Conservation (phyloP, 208 protist genomes). For the Balamuthia mandrillaris region DNA sequence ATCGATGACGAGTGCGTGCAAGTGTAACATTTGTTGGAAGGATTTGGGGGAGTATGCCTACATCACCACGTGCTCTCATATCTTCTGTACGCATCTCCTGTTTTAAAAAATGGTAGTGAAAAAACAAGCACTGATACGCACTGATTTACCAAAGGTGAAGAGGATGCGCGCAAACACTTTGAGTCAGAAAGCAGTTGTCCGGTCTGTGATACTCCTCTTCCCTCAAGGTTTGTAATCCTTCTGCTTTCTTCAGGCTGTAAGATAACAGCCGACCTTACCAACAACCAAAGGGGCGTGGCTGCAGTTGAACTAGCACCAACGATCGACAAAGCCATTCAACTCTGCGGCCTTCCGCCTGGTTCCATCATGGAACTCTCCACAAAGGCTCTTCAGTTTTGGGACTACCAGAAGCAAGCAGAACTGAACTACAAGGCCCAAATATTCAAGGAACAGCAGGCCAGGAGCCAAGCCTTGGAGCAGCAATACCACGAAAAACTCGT, state of each 20-base stretch:
- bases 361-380: constrained; percentile 8
- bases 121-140: no score
- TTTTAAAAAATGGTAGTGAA: no score
- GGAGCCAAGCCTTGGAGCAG: background rate
- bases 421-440: background rate
- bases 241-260: background rate
- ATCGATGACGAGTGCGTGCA: background rate
- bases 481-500: constrained; percentile 25
- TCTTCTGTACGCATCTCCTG: background rate
- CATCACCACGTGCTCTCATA: constrained; percentile 26
- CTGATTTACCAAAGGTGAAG: background rate
- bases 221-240: background rate
- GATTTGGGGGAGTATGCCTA: constrained; percentile 29
- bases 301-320: constrained; percentile 1
- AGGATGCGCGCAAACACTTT: constrained; percentile 8
- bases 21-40: constrained; percentile 28
- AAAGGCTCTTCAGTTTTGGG: constrained; percentile 33
- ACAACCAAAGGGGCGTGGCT: background rate
- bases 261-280: background rate
- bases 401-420: constrained; percentile 38
- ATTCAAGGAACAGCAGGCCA: background rate
- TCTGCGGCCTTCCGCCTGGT: background rate
- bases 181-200: background rate
- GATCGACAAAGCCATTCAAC: constrained; percentile 26
- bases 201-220: constrained; percentile 10